These are phyloP conservation scores for Saccharomycodes ludwigii DNA, from an alignment of 805 yeast species.

Conservation along the genomic window DNA sequence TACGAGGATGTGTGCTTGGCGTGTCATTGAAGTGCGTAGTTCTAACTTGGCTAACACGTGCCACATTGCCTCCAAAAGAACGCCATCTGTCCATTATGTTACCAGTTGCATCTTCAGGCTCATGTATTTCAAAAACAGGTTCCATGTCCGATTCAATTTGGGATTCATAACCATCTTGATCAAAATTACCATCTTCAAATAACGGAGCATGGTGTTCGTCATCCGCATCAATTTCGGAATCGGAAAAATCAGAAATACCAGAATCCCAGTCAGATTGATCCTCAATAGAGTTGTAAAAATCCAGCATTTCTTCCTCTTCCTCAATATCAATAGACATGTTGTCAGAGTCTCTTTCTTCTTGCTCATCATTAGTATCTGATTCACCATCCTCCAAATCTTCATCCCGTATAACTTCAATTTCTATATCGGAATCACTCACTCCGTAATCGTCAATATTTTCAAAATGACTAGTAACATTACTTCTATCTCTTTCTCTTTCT, in stretches of 20 bases:
- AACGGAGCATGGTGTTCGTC: too few relatives aligned
- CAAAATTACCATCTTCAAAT: constrained; percentile 19
- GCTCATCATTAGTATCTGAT: constrained; percentile 9
- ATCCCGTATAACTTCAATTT: too few relatives aligned
- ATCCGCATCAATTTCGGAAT: constrained; percentile 21
- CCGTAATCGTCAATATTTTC: constrained; percentile 16
- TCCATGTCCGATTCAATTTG: background rate
- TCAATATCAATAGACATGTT: too few relatives aligned
- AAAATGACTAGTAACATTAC: constrained; percentile 18
- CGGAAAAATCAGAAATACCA: constrained; percentile 22
- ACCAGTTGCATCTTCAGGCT: background rate
- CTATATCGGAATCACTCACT: constrained; percentile 21
- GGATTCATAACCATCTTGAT: constrained; percentile 9
- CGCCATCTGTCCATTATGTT: background rate
- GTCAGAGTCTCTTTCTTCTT: too few relatives aligned
- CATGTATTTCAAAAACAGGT: background rate
- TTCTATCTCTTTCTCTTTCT: constrained; percentile 21
- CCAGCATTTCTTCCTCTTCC: constrained; percentile 1
- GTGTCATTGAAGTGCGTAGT: too few relatives aligned
- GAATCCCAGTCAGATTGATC: constrained; percentile 23
- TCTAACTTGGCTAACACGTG: too few relatives aligned
- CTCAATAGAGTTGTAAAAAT: background rate
- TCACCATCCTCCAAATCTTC: constrained; percentile 9
- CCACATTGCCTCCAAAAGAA: background rate
- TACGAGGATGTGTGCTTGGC: too few relatives aligned